Evolutionary conservation across 2,329 filamentous ascomycete genomes (phyloP), one percentile per base, ranked within the genome.

Genomic region (Neoascochyta sp.): DNA sequence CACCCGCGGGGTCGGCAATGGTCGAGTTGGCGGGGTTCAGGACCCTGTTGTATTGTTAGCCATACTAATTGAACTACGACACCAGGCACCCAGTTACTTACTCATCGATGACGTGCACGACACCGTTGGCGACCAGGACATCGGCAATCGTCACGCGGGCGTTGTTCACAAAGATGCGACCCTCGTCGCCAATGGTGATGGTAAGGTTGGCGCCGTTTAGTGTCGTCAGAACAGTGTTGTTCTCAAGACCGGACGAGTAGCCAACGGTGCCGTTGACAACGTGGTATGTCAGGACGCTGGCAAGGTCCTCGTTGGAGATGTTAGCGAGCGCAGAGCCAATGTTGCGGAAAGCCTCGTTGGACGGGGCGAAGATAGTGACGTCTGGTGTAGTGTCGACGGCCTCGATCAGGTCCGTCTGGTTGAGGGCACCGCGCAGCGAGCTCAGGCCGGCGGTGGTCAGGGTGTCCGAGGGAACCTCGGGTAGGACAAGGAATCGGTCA

Each of bases 291-390:
- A 85, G 66, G 28, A 84, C 69, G 16, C 55, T 57, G 2, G 66
- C 55, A 2, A 83, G 64, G 9, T 75, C 57, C 4, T 68, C 56
- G 0, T 59, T 52, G 14, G 66, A 67, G 16, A 80, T 55, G 34
- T 68, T 68, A 16, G 59, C 53, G 8, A 78, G 51, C 3, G 70
- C 63, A 27, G 68, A 75, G 33, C 72, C 76, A 23, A 83, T 74
- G 15, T 64, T 58, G 18, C 71, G 64, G 63, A 83, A 78, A 9
- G 78, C 78, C 2, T 63, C 63, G 53, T 82, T 78, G 50, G 64
- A 70, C 2, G 81, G 80, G 1, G 74, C 78, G 42, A 85, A 83
- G 39, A 84, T 67, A 32, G 81, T 84, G 21, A 83, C 43, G 48
- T 78, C 67, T 16, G 50, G 45, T 7, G 62, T 50, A 9, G 39